Conservation (phyloP, 2,329 filamentous ascomycete genomes). For the Zarea fungicola region DNA sequence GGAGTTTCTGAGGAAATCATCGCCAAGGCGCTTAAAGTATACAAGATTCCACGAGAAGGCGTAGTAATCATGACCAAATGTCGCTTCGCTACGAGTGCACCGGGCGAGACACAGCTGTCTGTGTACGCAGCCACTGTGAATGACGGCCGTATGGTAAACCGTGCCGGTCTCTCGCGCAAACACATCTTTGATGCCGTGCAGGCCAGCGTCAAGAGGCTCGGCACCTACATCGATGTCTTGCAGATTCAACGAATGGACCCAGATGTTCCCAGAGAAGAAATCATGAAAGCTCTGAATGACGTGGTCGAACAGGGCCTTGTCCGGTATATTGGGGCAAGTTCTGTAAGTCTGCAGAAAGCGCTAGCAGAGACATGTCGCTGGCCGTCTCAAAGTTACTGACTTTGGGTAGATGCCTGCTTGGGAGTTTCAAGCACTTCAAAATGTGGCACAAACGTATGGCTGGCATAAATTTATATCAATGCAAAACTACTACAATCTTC, state of each 20-base stretch:
- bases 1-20: slow-evolving; percentile 44
- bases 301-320: slow-evolving; percentile 53
- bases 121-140: slow-evolving; percentile 33
- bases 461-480: slow-evolving; percentile 55
- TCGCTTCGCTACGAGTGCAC: slow-evolving; percentile 20
- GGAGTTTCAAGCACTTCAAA: slow-evolving; percentile 46
- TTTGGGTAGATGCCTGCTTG: slow-evolving; percentile 47
- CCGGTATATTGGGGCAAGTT: slow-evolving; percentile 47
- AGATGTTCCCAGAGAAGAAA: slow-evolving; percentile 33
- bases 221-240: not conserved
- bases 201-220: not conserved
- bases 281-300: slow-evolving; percentile 58
- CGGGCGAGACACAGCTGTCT: slow-evolving; percentile 21
- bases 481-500: slow-evolving; percentile 51
- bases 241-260: not conserved
- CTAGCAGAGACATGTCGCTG: too few species aligned
- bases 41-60: slow-evolving; percentile 50
- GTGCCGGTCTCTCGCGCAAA: not conserved
- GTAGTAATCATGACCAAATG: slow-evolving; percentile 54
- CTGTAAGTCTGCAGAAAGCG: too few species aligned
- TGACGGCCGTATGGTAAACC: not conserved
- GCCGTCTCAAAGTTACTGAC: too few species aligned
- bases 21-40: slow-evolving; percentile 55
- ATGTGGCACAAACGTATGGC: slow-evolving; percentile 44
- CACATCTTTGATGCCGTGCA: not conserved